Evolutionary conservation across 2,329 filamentous ascomycete genomes (phyloP), one percentile per base, ranked within the genome.

Genomic region (Neurospora sp.): DNA sequence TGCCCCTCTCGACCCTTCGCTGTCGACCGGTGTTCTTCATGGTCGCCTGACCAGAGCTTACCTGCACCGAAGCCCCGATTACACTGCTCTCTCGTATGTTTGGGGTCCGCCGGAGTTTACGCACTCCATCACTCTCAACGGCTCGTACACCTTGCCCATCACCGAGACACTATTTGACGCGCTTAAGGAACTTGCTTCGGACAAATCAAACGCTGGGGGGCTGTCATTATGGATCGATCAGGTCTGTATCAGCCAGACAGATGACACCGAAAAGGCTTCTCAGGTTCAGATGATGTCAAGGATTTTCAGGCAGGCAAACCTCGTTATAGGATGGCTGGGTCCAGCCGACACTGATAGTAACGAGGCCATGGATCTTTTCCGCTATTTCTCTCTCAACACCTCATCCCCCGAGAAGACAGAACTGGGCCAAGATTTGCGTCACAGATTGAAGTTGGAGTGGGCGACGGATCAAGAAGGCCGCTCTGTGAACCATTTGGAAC

Each of bases 231-330:
- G 68, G 68, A 52, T 69, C 42, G 68, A 69, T 13, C 33, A 36
- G 2, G 11, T 69, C 17, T 69, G 68, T 10, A 69, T 69, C 38
- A 67, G 52, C 38, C 68, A 69, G 36, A 36, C 43, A 23, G 66
- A 69, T 38, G 28, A 28, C 7, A 10, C 28, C n/a, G 68, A 69
- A 23, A 67, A 67, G 40, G 13, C 19, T 10, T n/a, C 15, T 5
- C 68, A 69, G 36, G 62, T 69, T 19, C 62, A 67, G 17, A 67
- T 69, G 68, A 69, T 69, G 28, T 28, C 28, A 19, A 66, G 15
- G 6, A 52, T 69, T 11, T 69, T 40, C 38, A 8, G 19, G 5
- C 13, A 66, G 19, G 68, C 52, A 15, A 39, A 38, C 4, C 66
- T 66, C 38, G 38, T 69, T 4, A 66, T 69, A 17, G 68, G 66